Percentiles rank a stretch among this genome's conserved stretches.
These are phyloP conservation scores for Gynostemma pentaphyllum DNA, from an alignment of 306 rosid genomes.

Conservation along the genomic window DNA sequence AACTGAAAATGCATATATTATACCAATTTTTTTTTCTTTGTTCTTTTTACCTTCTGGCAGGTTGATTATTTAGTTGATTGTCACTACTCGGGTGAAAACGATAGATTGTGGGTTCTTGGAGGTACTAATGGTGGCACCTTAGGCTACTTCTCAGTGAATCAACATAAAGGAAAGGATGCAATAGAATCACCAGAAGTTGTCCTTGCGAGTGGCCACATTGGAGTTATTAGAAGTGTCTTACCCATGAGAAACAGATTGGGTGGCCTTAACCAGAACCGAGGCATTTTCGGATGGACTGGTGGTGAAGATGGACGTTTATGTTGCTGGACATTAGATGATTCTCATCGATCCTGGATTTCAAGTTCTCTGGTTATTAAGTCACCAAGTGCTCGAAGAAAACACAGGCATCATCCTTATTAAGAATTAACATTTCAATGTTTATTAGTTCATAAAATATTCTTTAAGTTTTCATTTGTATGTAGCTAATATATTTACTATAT, in stretches of 20 bases:
- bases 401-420: constrained; percentile 66
- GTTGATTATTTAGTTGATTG: constrained; percentile 86
- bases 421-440: neutral
- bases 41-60: too few species aligned
- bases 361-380: constrained; percentile 40
- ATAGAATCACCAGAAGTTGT: constrained; percentile 76
- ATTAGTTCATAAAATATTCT: neutral
- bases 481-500: neutral
- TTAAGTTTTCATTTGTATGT: neutral
- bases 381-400: constrained; percentile 39
- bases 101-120: constrained; percentile 69
- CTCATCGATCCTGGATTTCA: constrained; percentile 68
- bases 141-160: constrained; percentile 74
- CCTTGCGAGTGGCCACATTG: constrained; percentile 73
- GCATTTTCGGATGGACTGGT: constrained; percentile 89
- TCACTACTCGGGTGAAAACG: constrained; percentile 53
- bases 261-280: constrained; percentile 25
- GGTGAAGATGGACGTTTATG: constrained; percentile 93
- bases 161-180: constrained; percentile 19
- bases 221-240: constrained; percentile 56
- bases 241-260: constrained; percentile 38
- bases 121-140: constrained; percentile 61
- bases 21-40: neutral
- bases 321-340: constrained; percentile 71
- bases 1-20: neutral